Conservation (phyloP, 2,329 filamentous ascomycete species). For the Cytospora piceicola region DNA sequence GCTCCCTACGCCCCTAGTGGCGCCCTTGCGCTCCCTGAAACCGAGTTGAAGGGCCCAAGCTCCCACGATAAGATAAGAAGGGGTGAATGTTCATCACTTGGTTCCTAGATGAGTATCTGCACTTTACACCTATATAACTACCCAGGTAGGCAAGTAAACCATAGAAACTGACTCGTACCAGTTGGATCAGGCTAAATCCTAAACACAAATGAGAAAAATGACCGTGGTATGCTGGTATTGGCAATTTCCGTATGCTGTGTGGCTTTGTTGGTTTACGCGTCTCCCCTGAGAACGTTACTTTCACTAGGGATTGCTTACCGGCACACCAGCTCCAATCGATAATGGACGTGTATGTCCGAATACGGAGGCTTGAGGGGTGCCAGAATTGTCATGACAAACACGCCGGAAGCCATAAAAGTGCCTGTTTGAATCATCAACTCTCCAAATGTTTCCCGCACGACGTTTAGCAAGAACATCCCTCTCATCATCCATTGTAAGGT, state of each 20-base stretch:
- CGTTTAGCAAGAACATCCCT: conserved; percentile 1
- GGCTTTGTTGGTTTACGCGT: neutral
- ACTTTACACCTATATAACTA: neutral
- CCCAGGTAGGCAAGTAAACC: neutral
- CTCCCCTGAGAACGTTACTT: neutral
- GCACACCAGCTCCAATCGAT: neutral
- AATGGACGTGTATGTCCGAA: conserved; percentile 16
- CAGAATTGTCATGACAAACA: conserved; percentile 17
- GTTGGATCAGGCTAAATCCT: neutral
- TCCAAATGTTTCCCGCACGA: conserved; percentile 27
- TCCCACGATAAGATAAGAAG: conserved; percentile 31
- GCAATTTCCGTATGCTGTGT: neutral
- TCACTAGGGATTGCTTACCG: neutral
- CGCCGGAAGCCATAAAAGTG: conserved; percentile 11
- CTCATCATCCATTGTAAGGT: conserved; percentile 28
- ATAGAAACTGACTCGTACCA: neutral
- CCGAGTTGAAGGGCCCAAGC: conserved; percentile 28
- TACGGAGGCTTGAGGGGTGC: conserved; percentile 5
- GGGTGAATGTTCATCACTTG: neutral
- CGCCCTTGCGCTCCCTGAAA: conserved; percentile 19
- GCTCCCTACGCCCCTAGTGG: conserved; percentile 3
- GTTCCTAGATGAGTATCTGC: neutral
- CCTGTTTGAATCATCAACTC: conserved; percentile 3
- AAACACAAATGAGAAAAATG: neutral
- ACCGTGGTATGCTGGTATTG: neutral